These are phyloP conservation scores for Eimeria praecox DNA, from an alignment of 169 alveolate genomes.

Conservation along the genomic window DNA sequence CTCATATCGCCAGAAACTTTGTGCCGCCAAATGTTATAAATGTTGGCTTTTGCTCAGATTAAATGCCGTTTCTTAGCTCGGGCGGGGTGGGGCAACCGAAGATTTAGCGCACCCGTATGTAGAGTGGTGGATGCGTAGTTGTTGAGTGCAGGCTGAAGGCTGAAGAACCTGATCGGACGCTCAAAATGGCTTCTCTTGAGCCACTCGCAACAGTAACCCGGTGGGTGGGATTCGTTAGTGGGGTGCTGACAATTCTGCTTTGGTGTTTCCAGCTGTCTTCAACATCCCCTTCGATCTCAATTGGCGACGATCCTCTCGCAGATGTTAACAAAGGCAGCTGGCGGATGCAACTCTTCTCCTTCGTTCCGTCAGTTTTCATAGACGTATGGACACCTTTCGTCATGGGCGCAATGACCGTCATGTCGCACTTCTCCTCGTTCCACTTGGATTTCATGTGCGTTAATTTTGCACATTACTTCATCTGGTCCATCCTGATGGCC, in stretches of 20 bases:
- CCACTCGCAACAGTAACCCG: slow-evolving; percentile 68
- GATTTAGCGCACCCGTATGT: neutral
- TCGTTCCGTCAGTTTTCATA: slow-evolving; percentile 76
- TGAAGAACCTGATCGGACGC: neutral
- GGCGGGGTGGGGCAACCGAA: neutral
- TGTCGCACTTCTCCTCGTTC: slow-evolving; percentile 83
- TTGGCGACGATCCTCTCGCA: slow-evolving; percentile 64
- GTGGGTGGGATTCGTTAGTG: slow-evolving; percentile 77
- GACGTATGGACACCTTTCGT: slow-evolving; percentile 83
- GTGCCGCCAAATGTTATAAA: neutral
- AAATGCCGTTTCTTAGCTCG: neutral
- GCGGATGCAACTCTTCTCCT: slow-evolving; percentile 81
- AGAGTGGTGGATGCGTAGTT: neutral
- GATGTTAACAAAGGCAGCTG: slow-evolving; percentile 76
- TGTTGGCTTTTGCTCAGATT: neutral
- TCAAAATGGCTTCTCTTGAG: slow-evolving; percentile 58
- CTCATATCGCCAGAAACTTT: neutral
- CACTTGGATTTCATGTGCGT: slow-evolving; percentile 45
- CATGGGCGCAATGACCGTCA: slow-evolving; percentile 78
- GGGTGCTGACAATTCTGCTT: slow-evolving; percentile 67
- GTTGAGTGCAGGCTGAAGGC: slow-evolving; percentile 26
- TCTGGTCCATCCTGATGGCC: slow-evolving; percentile 79
- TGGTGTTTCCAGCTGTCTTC: slow-evolving; percentile 76
- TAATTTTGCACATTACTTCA: slow-evolving; percentile 73
- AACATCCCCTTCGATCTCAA: slow-evolving; percentile 70